Conservation (phyloP, 192 early-diverging fungal genomes). For the Chytriomyces confervae region DNA sequence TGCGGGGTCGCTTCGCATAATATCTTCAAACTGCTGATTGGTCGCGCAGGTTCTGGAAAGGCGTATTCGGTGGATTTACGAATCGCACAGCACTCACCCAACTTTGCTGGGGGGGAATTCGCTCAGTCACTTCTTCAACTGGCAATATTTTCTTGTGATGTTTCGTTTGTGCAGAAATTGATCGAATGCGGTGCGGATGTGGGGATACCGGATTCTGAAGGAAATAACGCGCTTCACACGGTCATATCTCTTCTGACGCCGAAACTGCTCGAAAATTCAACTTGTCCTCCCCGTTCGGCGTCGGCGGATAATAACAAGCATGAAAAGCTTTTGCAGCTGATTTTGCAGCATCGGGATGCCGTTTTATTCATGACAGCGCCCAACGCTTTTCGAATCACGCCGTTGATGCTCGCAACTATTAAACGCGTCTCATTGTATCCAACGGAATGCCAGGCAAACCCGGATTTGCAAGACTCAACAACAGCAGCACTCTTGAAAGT, state of each 20-base stretch:
- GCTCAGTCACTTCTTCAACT: background rate
- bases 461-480: too few relatives aligned
- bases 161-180: background rate
- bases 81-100: background rate
- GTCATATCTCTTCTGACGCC: background rate
- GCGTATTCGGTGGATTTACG: background rate
- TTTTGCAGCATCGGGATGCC: background rate
- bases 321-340: background rate
- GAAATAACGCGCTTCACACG: background rate
- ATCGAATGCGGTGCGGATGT: background rate
- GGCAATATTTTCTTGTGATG: background rate
- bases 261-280: too few relatives aligned
- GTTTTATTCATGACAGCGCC: background rate
- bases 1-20: background rate
- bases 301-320: background rate
- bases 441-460: too few relatives aligned
- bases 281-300: too few relatives aligned
- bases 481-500: background rate
- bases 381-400: conserved; percentile 3
- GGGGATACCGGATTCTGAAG: background rate
- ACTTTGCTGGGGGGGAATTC: background rate
- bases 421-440: background rate
- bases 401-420: conserved; percentile 7
- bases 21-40: background rate
- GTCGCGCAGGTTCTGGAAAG: background rate